Base-by-base conservation (phyloP, 306 rosid genomes). In the Mimosa pudica region DNA sequence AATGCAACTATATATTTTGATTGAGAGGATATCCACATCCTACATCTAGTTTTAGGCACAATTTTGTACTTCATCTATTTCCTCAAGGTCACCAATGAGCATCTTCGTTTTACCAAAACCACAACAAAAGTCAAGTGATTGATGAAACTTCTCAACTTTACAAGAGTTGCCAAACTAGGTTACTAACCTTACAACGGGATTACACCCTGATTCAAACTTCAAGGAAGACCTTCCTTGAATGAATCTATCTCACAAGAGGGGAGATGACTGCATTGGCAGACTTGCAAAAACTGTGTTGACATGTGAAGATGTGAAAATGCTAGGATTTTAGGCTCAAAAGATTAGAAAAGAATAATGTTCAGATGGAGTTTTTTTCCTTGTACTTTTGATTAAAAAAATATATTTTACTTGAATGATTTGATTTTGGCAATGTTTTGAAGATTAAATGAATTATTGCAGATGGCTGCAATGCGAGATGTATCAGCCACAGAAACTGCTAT, bases 401-500 rank as follows among this genome's bases (percentile, higher is more conserved):
- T 71, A 10, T 38, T 49, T 71, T 57, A 46, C 45, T 18, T 76
- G 67, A 49, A 47, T 55, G 20, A 61, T 70, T 66, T 73, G 20
- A 74, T 83, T 77, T 36, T 54, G 79, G 75, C 36, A 33, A 1
- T 33, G 61, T 64, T 72, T 77, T 54, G 66, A 62, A 71, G 82
- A n/a, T 24, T 17, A 13, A 66, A 18, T 9, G 51, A 73, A 73
- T 51, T 52, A 49, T 57, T 75, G 20, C 89, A 90, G 95, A 89
- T 92, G 92, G 86, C 85, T 45, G 95, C 97, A 80, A 90, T 92
- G 95, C 57, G 81, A 69, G 87, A 90, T 71, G 92, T 92, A 82
- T 92, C 97, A 55, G 97, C 95, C 47, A 82, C 95, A 12, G 92
- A 92, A 85, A 89, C 93, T 52, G 93, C 93, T 57, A 81, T 92